Percentiles rank a stretch among this genome's conserved stretches.
phyloP scores from a whole-genome alignment of 1,284 basidiomycete genomes.

The Trichosporon coremiiforme region DNA sequence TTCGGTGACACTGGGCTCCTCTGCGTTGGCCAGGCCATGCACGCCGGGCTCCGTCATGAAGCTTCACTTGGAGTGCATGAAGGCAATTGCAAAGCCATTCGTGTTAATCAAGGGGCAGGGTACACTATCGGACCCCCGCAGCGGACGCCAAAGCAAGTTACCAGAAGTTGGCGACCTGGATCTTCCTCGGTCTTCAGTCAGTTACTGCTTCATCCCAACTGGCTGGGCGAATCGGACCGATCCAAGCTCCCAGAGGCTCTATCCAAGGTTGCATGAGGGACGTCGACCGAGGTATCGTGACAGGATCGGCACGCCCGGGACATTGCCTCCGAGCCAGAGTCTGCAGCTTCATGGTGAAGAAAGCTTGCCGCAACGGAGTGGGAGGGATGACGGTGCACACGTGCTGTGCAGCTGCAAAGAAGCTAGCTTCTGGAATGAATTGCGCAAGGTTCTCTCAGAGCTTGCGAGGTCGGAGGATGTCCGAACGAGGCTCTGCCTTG shows the following conservation, averaged over 20 bases:
- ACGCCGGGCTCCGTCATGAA: background rate
- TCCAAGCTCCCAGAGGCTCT: background rate
- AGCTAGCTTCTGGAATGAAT: background rate
- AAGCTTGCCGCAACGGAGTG: background rate
- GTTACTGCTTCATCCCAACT: background rate
- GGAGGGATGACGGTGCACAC: background rate
- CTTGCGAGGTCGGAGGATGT: too few species aligned
- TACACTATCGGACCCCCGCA: background rate
- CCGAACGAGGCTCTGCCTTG: background rate
- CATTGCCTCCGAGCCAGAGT: background rate
- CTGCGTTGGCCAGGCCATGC: slow-evolving; percentile 8
- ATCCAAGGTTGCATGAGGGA: background rate
- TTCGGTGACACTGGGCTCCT: background rate
- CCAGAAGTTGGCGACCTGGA: background rate
- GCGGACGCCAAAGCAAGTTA: background rate
- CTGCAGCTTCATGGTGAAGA: background rate
- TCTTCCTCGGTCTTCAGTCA: background rate
- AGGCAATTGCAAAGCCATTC: background rate
- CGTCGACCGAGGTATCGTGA: background rate
- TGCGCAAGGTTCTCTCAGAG: too few species aligned
- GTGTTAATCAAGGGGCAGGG: background rate
- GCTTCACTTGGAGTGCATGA: background rate
- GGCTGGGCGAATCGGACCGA: background rate
- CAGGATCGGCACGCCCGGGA: too few species aligned
- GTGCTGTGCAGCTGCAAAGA: background rate